phyloP scores from a whole-genome alignment of 139 green algal genomes.

The Tetradesmus obliquus region DNA sequence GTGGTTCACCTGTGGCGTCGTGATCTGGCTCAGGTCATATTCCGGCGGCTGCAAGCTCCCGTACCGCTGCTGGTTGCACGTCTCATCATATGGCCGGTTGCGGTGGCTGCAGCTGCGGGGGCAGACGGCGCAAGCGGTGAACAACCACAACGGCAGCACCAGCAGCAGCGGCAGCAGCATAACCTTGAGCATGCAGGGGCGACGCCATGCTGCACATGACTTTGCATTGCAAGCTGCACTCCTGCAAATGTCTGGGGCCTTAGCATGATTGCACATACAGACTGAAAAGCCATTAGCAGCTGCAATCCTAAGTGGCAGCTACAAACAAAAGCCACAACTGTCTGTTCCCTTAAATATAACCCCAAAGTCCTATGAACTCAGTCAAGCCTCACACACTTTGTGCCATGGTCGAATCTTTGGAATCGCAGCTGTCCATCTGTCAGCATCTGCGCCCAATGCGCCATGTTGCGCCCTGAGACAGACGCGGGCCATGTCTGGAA shows the following conservation, averaged over 20 bases:
- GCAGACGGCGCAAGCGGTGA: background rate
- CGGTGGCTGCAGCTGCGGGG: background rate
- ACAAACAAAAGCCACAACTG: no score
- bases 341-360: no score
- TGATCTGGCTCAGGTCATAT: constrained; percentile 41
- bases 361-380: no score
- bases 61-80: constrained; percentile 53
- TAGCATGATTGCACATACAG: no score
- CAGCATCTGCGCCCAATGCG: constrained; percentile 14
- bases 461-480: background rate
- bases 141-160: no score
- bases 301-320: no score
- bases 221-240: no score
- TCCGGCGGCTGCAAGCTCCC: constrained; percentile 7
- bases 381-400: background rate
- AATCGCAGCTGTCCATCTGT: background rate
- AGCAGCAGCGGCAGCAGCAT: background rate
- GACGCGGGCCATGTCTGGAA: background rate
- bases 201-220: no score
- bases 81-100: background rate
- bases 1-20: constrained; percentile 39
- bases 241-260: no score
- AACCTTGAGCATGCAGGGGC: no score
- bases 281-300: no score
- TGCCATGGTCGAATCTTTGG: constrained; percentile 3